Evolutionary conservation across 352 stramenopile genomes (phyloP).

Genomic region (Peronospora belbahrii): DNA sequence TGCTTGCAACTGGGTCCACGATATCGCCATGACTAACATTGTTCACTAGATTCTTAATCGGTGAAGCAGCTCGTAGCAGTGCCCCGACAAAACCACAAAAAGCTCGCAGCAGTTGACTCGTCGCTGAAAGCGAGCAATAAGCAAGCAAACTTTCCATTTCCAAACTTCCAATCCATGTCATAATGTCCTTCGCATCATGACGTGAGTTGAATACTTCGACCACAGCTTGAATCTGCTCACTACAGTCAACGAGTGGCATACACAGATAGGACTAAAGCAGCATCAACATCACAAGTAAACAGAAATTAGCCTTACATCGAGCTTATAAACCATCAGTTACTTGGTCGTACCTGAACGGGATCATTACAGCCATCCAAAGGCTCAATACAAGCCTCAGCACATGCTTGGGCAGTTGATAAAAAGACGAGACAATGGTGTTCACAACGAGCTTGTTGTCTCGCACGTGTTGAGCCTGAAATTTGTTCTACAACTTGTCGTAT

Average conservation of each 20-base stretch:
- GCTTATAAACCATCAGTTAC: background rate
- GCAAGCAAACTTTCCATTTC: constrained; percentile 12
- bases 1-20: constrained; percentile 2
- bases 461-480: constrained; percentile 17
- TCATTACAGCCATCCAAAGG: constrained; percentile 22
- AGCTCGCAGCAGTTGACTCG: constrained; percentile 39
- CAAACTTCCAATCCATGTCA: constrained; percentile 33
- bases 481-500: constrained; percentile 36
- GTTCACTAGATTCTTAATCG: constrained; percentile 22
- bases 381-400: constrained; percentile 15
- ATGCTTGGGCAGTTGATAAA: constrained; percentile 19
- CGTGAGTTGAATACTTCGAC: constrained; percentile 68
- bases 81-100: constrained; percentile 58
- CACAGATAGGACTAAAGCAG: constrained; percentile 54
- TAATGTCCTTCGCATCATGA: constrained; percentile 32
- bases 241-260: constrained; percentile 53
- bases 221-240: constrained; percentile 41
- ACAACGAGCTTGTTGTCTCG: constrained; percentile 12
- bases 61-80: constrained; percentile 39
- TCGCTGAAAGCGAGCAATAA: constrained; percentile 10
- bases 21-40: background rate
- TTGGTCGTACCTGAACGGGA: constrained; percentile 33
- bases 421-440: constrained; percentile 25
- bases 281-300: too few species aligned
- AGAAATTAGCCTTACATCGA: too few species aligned